Conservation (phyloP, 805 yeast genomes). For the Sugiyamaella marilandica region DNA sequence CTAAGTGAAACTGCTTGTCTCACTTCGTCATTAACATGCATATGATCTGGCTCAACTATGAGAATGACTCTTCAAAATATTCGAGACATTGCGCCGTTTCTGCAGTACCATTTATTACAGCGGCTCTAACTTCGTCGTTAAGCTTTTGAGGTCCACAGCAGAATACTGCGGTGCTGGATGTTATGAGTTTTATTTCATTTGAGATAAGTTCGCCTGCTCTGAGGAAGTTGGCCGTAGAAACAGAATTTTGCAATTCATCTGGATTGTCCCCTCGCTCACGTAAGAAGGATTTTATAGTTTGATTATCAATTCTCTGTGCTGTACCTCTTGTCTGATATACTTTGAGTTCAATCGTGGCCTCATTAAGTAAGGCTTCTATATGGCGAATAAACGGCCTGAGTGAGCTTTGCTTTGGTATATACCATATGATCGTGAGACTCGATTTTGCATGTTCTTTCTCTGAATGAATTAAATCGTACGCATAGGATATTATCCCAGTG, state of each 20-base stretch:
- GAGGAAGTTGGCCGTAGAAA: conserved; percentile 7
- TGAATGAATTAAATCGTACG: conserved; percentile 34
- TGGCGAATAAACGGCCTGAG: conserved; percentile 45
- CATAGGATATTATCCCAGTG: conserved; percentile 46
- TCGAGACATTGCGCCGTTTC: conserved; percentile 23
- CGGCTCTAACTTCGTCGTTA: conserved; percentile 50
- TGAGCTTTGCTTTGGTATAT: conserved; percentile 47
- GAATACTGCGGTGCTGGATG: conserved; percentile 36
- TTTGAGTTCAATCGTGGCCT: conserved; percentile 25
- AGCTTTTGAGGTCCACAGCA: conserved; percentile 57
- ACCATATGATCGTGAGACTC: conserved; percentile 54
- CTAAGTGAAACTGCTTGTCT: no score
- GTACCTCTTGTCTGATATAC: conserved; percentile 15
- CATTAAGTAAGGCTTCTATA: conserved; percentile 27
- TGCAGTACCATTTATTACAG: conserved; percentile 28
- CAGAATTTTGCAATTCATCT: background rate
- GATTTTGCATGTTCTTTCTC: conserved; percentile 22
- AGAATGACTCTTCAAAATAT: conserved; percentile 35
- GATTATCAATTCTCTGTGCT: background rate
- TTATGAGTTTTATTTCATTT: background rate
- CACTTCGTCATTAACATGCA: background rate
- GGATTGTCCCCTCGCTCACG: background rate
- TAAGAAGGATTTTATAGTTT: background rate
- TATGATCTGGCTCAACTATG: conserved; percentile 25
- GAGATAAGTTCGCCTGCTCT: conserved; percentile 11